Base-by-base conservation (phyloP, 2,329 filamentous ascomycete species). In the Penicillium sp. region DNA sequence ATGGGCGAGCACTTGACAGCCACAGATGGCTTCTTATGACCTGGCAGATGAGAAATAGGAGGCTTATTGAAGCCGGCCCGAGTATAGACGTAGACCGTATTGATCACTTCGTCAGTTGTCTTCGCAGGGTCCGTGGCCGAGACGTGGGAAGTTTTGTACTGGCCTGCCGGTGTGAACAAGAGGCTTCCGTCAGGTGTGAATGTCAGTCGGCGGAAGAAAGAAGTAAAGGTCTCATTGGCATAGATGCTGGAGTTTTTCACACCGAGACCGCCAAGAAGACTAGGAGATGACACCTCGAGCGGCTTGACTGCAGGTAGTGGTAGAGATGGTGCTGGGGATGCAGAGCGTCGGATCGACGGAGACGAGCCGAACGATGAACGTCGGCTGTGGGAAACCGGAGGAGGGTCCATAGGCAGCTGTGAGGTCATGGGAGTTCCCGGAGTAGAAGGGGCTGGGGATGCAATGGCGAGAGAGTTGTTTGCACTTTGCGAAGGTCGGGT, bases 31-130 rank as follows among this genome's bases (percentile, higher is more conserved):
- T 98, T 98, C 76, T 96, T 98, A 70, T 97, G 91, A 1, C 93
- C 93, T 0, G 93, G 93, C 5, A 98, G 78, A 69, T 97, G 93
- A 5, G 91, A 90, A 48, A 97, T 86, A 2, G 93, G 93, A 1
- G 93, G 90, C 66, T 94, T 96, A 72, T 96, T 97, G 63, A 98
- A 89, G 25, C 93, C 93, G 28, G 90, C 93, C 59, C 93, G 80
- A 0, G 91, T 96, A 69, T 98, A 98, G 46, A 98, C 93, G 70
- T 98, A 98, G 24, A 98, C 94, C 0, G 93, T 98, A 65, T 98
- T 98, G 60, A 87, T 90, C 44, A 96, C 80, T 57, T 98, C 91
- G 58, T 93, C 91, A 0, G 79, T 79, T 0, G 82, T 78, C 67
- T 90, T 95, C 2, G 76, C 65, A n/a, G 76, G 72, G 53, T 90